Conservation (phyloP, 2,329 filamentous ascomycete genomes). For the Talaromyces amestolkiae region DNA sequence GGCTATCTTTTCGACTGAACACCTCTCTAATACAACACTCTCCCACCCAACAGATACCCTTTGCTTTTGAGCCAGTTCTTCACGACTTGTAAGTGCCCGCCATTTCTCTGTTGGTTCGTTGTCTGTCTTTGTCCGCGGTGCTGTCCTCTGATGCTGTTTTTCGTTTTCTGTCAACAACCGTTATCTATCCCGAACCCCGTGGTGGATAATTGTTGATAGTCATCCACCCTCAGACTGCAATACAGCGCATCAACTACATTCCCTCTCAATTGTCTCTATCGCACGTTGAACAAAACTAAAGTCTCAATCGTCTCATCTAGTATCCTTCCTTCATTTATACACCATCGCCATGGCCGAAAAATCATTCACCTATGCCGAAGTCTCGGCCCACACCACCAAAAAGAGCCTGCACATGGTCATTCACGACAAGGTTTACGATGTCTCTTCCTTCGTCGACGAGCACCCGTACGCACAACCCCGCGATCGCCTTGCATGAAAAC, state of each 20-base stretch:
- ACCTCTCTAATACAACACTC: slow-evolving; percentile 4
- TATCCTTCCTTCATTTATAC: not conserved
- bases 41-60: not conserved
- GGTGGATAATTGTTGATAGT: not conserved
- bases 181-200: slow-evolving; percentile 1
- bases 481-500: not conserved
- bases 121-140: not conserved
- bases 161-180: not conserved
- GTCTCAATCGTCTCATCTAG: not conserved
- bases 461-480: slow-evolving; percentile 66
- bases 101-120: not conserved
- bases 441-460: slow-evolving; percentile 88
- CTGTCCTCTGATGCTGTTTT: not conserved
- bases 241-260: not conserved
- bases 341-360: slow-evolving; percentile 52
- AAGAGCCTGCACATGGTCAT: slow-evolving; percentile 88
- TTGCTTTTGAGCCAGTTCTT: not conserved
- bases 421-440: slow-evolving; percentile 95
- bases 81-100: not conserved
- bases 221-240: not conserved
- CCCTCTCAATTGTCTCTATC: not conserved
- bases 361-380: slow-evolving; percentile 73
- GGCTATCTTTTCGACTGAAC: not conserved
- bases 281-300: not conserved
- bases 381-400: slow-evolving; percentile 84